A percentile compares a stretch with the other conserved stretches of the same genome.
phyloP scores from a whole-genome alignment of 352 stramenopile genomes.

The Phytophthora tentaculata region DNA sequence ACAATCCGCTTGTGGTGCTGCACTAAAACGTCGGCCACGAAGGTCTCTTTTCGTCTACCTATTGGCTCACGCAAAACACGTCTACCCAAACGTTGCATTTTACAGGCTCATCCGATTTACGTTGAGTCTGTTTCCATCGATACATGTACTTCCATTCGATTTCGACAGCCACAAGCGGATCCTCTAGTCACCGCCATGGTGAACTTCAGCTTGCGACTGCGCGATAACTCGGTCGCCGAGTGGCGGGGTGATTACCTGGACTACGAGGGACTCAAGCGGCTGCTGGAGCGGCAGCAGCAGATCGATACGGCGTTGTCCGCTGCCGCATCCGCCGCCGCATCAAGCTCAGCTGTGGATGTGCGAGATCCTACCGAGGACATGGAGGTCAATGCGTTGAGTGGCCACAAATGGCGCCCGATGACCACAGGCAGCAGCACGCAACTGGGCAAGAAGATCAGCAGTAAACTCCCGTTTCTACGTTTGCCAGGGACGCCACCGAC shows the following conservation, averaged over 20 bases:
- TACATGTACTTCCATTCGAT: background rate
- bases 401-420: conserved; percentile 43
- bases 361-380: conserved; percentile 28
- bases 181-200: conserved; percentile 68
- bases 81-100: conserved; percentile 7
- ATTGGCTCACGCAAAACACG: conserved; percentile 17
- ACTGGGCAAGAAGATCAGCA: conserved; percentile 23
- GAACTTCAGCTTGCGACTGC: conserved; percentile 77
- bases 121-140: background rate
- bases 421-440: conserved; percentile 26
- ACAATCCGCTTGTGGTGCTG: no score
- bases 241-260: conserved; percentile 91
- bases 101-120: conserved; percentile 25
- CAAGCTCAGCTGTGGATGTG: conserved; percentile 26
- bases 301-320: conserved; percentile 41
- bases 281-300: conserved; percentile 73
- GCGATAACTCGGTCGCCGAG: conserved; percentile 87
- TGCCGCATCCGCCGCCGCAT: conserved; percentile 8
- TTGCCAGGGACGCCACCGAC: conserved; percentile 21
- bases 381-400: conserved; percentile 30
- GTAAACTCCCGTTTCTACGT: conserved; percentile 37
- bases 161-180: conserved; percentile 19
- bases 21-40: conserved; percentile 1
- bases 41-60: background rate
- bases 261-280: conserved; percentile 88